phyloP scores from a whole-genome alignment of 768 basidiomycete genomes.

The Termitomyces sp. region DNA sequence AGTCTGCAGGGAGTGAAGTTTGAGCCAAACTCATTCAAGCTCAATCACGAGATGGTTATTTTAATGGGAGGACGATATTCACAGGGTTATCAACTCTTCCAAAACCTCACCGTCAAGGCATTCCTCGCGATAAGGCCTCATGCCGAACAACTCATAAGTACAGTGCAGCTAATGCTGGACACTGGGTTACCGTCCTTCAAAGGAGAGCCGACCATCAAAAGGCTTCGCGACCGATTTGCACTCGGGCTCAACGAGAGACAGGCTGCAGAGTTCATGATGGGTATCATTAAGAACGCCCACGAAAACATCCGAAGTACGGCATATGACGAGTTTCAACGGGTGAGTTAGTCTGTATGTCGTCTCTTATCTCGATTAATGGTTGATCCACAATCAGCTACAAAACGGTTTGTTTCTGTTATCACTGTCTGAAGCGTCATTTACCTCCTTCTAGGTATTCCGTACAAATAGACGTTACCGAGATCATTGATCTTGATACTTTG shows the following conservation, averaged over 20 bases:
- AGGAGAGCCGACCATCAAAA: slow-evolving; percentile 86
- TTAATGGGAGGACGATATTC: slow-evolving; percentile 96
- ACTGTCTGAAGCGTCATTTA: not conserved
- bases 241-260: slow-evolving; percentile 80
- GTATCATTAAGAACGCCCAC: slow-evolving; percentile 85
- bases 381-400: slow-evolving; percentile 26
- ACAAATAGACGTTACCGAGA: slow-evolving; percentile 27
- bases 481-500: not conserved
- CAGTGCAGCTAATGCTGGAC: slow-evolving; percentile 91
- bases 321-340: slow-evolving; percentile 95
- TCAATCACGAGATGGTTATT: slow-evolving; percentile 97
- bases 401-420: slow-evolving; percentile 29
- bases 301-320: slow-evolving; percentile 92
- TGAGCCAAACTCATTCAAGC: slow-evolving; percentile 96
- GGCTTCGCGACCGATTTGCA: slow-evolving; percentile 85
- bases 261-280: slow-evolving; percentile 93
- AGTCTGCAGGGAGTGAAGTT: slow-evolving; percentile 88
- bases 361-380: not conserved
- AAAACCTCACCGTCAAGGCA: slow-evolving; percentile 90
- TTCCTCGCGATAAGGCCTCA: slow-evolving; percentile 97
- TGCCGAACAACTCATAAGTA: slow-evolving; percentile 84
- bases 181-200: slow-evolving; percentile 97
- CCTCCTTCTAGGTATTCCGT: slow-evolving; percentile 35
- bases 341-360: slow-evolving; percentile 30
- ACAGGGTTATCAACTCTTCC: slow-evolving; percentile 92